phyloP scores from a whole-genome alignment of 768 basidiomycete genomes.

The Coprinellus micaceus region DNA sequence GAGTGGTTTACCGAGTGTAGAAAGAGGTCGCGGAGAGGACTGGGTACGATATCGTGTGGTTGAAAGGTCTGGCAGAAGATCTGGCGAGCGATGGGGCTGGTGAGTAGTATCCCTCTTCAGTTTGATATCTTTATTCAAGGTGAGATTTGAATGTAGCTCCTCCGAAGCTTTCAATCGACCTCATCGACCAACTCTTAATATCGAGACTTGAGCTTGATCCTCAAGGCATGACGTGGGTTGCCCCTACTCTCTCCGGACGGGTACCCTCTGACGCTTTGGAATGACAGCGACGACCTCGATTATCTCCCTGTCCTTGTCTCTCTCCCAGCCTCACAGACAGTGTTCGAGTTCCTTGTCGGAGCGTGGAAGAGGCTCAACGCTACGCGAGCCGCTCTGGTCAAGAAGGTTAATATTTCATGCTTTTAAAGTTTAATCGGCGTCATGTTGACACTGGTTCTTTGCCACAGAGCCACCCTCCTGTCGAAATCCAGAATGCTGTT shows the following conservation, averaged over 20 bases:
- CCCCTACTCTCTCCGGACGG: neutral
- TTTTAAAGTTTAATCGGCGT: neutral
- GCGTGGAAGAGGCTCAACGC: constrained; percentile 87
- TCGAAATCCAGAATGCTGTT: constrained; percentile 60
- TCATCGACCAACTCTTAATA: constrained; percentile 78
- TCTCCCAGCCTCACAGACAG: constrained; percentile 72
- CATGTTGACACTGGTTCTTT: neutral
- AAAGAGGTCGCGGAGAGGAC: constrained; percentile 54
- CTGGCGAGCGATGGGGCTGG: constrained; percentile 52
- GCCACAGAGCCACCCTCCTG: constrained; percentile 53
- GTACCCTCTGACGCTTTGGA: neutral
- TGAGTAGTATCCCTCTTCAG: constrained; percentile 35
- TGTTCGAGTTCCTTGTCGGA: constrained; percentile 85
- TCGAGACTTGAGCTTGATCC: constrained; percentile 81
- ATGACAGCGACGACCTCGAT: constrained; percentile 65
- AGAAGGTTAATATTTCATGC: constrained; percentile 47
- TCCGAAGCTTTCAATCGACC: constrained; percentile 49
- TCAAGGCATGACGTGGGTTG: constrained; percentile 57
- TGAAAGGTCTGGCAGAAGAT: constrained; percentile 72
- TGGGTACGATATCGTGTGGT: constrained; percentile 74
- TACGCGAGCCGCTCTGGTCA: constrained; percentile 49
- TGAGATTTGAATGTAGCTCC: constrained; percentile 22
- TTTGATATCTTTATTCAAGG: constrained; percentile 1
- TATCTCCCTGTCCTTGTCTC: constrained; percentile 71
- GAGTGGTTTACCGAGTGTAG: constrained; percentile 35